Conservation (phyloP, 192 early-diverging fungal genomes). For the Lunasporangiospora selenospora region DNA sequence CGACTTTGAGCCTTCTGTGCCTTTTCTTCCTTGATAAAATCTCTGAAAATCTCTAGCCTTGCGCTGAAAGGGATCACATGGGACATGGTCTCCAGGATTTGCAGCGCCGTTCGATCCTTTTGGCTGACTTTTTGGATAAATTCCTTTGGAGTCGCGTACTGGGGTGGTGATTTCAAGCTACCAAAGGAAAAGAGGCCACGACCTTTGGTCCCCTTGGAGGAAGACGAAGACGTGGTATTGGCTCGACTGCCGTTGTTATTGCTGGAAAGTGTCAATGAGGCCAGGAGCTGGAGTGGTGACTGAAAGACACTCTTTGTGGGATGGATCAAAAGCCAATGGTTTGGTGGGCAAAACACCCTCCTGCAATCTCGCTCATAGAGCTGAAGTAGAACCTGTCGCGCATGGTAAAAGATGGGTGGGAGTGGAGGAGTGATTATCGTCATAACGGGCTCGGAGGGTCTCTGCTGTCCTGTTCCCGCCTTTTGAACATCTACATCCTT, state of each 20-base stretch:
- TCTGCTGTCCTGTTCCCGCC: too few relatives aligned
- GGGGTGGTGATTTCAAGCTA: conserved; percentile 20
- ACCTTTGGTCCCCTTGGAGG: conserved; percentile 9
- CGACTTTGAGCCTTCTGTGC: conserved; percentile 22
- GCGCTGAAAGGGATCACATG: conserved; percentile 90
- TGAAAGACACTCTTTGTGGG: conserved; percentile 39
- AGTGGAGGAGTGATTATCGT: conserved; percentile 18
- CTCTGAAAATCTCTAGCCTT: conserved; percentile 86
- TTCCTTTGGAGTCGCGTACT: conserved; percentile 35
- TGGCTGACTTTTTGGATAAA: conserved; percentile 50
- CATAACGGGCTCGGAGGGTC: too few relatives aligned
- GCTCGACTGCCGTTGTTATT: not conserved
- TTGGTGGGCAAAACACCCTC: conserved; percentile 60
- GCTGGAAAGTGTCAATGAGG: conserved; percentile 17
- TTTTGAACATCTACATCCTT: too few relatives aligned
- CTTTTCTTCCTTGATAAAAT: conserved; percentile 69
- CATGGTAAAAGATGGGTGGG: conserved; percentile 52
- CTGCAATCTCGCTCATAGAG: conserved; percentile 69
- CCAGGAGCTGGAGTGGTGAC: conserved; percentile 50
- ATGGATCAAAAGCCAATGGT: conserved; percentile 66
- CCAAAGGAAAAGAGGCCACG: conserved; percentile 27
- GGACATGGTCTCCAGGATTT: conserved; percentile 81
- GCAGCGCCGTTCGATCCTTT: conserved; percentile 51
- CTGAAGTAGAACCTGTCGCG: conserved; percentile 69
- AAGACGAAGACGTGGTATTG: not conserved